phyloP scores from a whole-genome alignment of 148 eudicot genomes.

The Salicornia ramosissima region DNA sequence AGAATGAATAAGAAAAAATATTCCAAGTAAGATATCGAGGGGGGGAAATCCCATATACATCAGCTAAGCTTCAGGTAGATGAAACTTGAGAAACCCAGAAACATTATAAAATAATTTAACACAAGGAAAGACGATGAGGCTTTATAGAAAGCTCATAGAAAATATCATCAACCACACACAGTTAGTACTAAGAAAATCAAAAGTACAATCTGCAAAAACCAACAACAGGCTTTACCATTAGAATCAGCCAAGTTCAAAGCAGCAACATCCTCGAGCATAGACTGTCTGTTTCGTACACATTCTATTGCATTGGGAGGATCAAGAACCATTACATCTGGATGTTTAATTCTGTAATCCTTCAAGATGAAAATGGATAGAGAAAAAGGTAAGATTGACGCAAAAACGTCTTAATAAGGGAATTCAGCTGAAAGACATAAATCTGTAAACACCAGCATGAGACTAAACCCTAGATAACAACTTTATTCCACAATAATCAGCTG shows the following conservation, averaged over 20 bases:
- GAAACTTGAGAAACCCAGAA: neutral
- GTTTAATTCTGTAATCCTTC: conserved; percentile 61
- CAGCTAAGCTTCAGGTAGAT: neutral
- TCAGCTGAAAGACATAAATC: conserved; percentile 1
- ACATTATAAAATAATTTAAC: neutral
- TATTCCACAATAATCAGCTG: neutral
- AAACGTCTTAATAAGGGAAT: neutral
- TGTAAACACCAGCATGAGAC: neutral
- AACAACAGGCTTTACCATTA: conserved; percentile 35
- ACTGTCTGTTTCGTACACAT: conserved; percentile 54
- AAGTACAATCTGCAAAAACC: neutral
- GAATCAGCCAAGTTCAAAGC: conserved; percentile 48
- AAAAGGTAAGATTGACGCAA: conserved; percentile 9
- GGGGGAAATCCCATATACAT: neutral
- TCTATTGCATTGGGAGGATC: conserved; percentile 72
- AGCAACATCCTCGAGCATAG: conserved; percentile 70
- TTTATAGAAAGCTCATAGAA: neutral
- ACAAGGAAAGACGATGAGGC: too few relatives aligned
- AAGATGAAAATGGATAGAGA: conserved; percentile 12
- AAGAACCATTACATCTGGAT: conserved; percentile 64
- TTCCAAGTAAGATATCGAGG: too few relatives aligned
- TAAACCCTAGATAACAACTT: neutral
- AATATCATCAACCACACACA: neutral
- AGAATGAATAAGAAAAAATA: conserved; percentile 8
- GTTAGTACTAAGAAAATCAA: neutral